Conservation (phyloP, 2,329 filamentous ascomycete species). For the Chalara sp. region DNA sequence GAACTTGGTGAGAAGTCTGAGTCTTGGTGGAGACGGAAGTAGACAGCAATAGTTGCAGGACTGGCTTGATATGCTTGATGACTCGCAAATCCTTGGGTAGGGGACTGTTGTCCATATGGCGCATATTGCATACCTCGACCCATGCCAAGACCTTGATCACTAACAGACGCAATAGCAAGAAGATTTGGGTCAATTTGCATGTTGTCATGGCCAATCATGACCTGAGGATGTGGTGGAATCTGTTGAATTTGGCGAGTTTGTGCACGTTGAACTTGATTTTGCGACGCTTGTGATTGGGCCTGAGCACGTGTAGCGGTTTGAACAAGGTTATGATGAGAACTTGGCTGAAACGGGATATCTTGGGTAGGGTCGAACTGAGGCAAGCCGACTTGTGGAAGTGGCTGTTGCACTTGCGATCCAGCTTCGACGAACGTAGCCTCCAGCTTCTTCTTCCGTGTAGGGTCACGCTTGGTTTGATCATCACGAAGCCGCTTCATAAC, state of each 20-base stretch:
- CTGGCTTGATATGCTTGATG: slow-evolving; percentile 30
- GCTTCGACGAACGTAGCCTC: slow-evolving; percentile 29
- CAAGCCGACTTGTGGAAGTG: not conserved
- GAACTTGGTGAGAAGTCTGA: slow-evolving; percentile 45
- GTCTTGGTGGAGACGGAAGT: slow-evolving; percentile 61
- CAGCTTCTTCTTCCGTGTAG: slow-evolving; percentile 35
- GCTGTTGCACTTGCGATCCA: slow-evolving; percentile 11
- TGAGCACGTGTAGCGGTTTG: slow-evolving; percentile 23
- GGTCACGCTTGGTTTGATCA: slow-evolving; percentile 51
- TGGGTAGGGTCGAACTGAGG: slow-evolving; percentile 1
- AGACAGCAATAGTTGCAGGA: slow-evolving; percentile 47
- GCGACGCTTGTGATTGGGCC: slow-evolving; percentile 18
- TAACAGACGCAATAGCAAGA: slow-evolving; percentile 42
- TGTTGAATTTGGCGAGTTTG: slow-evolving; percentile 14
- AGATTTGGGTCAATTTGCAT: slow-evolving; percentile 59
- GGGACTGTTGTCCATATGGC: slow-evolving; percentile 25
- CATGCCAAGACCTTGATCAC: slow-evolving; percentile 25
- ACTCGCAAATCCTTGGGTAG: slow-evolving; percentile 28
- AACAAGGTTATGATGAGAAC: slow-evolving; percentile 19
- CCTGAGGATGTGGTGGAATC: slow-evolving; percentile 17
- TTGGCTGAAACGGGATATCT: not conserved
- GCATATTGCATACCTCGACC: slow-evolving; percentile 27
- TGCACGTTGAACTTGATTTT: slow-evolving; percentile 4
- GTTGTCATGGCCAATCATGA: slow-evolving; percentile 36
- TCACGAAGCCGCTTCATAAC: slow-evolving; percentile 72